These are phyloP conservation scores for Penicillium fuscoglaucum DNA, from an alignment of 2,329 filamentous ascomycete genomes.

Conservation along the genomic window DNA sequence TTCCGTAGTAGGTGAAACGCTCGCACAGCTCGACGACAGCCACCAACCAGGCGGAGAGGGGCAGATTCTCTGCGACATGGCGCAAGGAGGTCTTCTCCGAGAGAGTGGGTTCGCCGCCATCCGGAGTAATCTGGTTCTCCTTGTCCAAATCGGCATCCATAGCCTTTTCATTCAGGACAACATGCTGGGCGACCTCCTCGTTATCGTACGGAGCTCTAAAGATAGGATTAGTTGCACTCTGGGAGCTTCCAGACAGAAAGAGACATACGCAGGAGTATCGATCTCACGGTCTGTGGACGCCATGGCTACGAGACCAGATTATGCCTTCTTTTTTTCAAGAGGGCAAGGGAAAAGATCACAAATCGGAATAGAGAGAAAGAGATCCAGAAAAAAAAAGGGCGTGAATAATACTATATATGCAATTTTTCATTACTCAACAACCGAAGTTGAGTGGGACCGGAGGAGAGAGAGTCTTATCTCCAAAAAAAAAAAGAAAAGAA, in stretches of 20 bases:
- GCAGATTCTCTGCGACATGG: conserved; percentile 57
- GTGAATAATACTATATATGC: conserved; percentile 28
- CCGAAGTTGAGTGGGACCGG: conserved; percentile 22
- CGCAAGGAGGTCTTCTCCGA: conserved; percentile 53
- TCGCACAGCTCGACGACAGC: conserved; percentile 59
- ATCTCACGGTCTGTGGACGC: conserved; percentile 30
- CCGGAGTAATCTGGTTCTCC: conserved; percentile 38
- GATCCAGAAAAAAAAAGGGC: neutral
- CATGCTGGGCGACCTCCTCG: conserved; percentile 15
- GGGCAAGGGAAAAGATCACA: conserved; percentile 7
- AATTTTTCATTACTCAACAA: conserved; percentile 20
- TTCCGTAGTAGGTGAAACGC: conserved; percentile 61
- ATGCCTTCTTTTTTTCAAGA: conserved; percentile 6
- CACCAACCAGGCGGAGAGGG: conserved; percentile 57
- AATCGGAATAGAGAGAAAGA: conserved; percentile 5
- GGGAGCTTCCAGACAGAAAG: neutral
- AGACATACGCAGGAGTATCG: conserved; percentile 29
- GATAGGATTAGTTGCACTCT: conserved; percentile 2
- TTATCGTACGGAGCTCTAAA: conserved; percentile 23
- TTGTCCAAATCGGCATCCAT: conserved; percentile 29
- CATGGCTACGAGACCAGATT: conserved; percentile 18
- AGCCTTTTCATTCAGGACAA: conserved; percentile 28
- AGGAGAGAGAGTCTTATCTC: neutral
- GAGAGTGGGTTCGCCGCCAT: conserved; percentile 56
- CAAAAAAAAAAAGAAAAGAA: conserved; percentile 4